Percentiles rank a stretch among this genome's conserved stretches.
Conservation (phyloP, 202 grass and related monocot genomes). For the Hordeum pubiflorum region DNA sequence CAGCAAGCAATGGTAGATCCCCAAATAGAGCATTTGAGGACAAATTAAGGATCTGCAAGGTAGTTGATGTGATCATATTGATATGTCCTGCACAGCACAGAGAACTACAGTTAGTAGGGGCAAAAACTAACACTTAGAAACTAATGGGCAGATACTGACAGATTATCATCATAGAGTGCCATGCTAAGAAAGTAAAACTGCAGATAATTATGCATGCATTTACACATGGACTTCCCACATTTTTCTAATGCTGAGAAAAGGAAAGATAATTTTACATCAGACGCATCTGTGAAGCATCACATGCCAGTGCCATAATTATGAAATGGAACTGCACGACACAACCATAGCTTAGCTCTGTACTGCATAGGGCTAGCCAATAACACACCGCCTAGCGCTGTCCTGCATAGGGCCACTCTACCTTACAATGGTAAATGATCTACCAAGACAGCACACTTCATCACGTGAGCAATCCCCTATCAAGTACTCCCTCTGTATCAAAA, state of each 20-base stretch:
- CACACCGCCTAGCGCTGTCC: conserved; percentile 11
- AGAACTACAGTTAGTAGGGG: conserved; percentile 22
- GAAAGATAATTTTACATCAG: background rate
- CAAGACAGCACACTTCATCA: background rate
- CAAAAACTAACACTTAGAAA: background rate
- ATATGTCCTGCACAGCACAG: conserved; percentile 65
- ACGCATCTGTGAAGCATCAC: background rate
- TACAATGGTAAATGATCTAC: background rate
- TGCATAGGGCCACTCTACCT: background rate
- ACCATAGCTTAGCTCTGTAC: background rate
- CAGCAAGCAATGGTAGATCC: conserved; percentile 75
- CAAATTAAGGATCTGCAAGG: conserved; percentile 73
- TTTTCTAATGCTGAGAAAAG: background rate
- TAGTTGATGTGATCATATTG: conserved; percentile 98
- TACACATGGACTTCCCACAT: background rate
- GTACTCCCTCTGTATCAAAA: too few species aligned
- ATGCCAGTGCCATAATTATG: background rate
- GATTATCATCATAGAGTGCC: background rate
- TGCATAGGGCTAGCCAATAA: background rate
- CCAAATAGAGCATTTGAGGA: conserved; percentile 90
- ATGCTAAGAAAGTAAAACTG: conserved; percentile 2
- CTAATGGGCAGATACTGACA: background rate
- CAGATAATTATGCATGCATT: background rate
- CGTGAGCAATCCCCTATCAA: background rate
- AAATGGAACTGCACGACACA: conserved; percentile 4